Base-by-base conservation (phyloP, 2,329 filamentous ascomycete genomes). In the Plectosphaerella sp. region DNA sequence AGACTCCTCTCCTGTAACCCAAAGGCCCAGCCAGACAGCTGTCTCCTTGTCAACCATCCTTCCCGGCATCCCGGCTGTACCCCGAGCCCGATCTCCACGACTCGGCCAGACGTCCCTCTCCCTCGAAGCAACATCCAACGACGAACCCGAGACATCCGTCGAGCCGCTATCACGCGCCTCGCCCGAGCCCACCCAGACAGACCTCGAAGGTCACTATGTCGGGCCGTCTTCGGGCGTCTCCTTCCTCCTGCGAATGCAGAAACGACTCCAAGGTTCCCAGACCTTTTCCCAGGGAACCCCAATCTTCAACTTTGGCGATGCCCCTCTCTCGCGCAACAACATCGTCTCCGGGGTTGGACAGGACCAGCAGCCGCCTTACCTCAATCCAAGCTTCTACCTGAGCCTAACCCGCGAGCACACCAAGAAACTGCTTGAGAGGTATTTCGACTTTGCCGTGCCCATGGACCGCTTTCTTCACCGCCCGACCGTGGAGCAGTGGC, bases 381-480 rank as follows among this genome's bases (percentile, higher is more conserved):
- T 69, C 43, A 69, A 75, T 53, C 62, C 67, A 1, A 67, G 67
- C 0, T 70, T 71, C 47, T 73, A 72, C 49, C 62, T 70, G 15
- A 60, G 76, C 37, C 72, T 69, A 6, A 56, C 62, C 4, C 51
- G 56, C 22, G 54, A 58, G 6, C 59, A 61, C 20, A 56, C 59
- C 3, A 20, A 46, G 11, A 47, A 37, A 12, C 50, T 72, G 14
- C 25, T 73, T 8, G 53, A 62, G 28, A 56, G 64, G 10, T 72
- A 72, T 49, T 72, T 73, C 53, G 65, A 68, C 52, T 67, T 65
- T 52, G 64, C 60, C 8, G 67, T 68, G 62, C 68, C 49, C 14
- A 69, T 63, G 12, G 68, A 67, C 54, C 64, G 62, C 33, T 73
- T 68, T 52, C 60, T 73, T 14, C 69, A 73, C 51, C 61, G 64